These are phyloP conservation scores for Tremella mesenterica DNA, from an alignment of 768 basidiomycete genomes.

Conservation along the genomic window DNA sequence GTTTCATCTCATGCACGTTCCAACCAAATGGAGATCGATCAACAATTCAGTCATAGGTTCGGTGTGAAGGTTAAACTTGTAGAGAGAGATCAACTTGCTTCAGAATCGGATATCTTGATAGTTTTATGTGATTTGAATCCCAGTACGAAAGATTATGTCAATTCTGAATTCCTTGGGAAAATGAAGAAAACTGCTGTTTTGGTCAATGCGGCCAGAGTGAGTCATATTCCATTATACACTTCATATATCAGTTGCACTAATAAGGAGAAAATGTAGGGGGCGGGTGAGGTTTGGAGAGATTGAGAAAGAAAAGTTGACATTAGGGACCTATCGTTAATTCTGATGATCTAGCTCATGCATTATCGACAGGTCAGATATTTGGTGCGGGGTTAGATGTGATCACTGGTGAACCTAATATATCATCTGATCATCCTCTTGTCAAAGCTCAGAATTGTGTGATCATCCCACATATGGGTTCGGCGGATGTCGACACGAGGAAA, in stretches of 20 bases:
- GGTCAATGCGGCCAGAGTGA: slow-evolving; percentile 70
- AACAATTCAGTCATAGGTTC: slow-evolving; percentile 31
- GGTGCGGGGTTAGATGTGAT: slow-evolving; percentile 91
- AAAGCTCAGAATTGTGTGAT: slow-evolving; percentile 67
- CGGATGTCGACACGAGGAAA: slow-evolving; percentile 71
- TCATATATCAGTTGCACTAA: neutral
- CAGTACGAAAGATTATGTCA: slow-evolving; percentile 63
- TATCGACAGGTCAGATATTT: slow-evolving; percentile 71
- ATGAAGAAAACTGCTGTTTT: slow-evolving; percentile 82
- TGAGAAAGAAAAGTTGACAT: neutral
- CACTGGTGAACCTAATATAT: slow-evolving; percentile 76
- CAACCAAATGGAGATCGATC: slow-evolving; percentile 36
- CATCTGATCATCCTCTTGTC: slow-evolving; percentile 67
- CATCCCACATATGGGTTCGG: slow-evolving; percentile 85
- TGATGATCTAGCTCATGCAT: slow-evolving; percentile 71
- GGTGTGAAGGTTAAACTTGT: slow-evolving; percentile 52
- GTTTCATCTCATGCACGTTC: slow-evolving; percentile 25
- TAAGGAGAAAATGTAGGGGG: too few relatives aligned
- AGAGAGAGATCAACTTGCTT: slow-evolving; percentile 59
- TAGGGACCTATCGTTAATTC: slow-evolving; percentile 74
- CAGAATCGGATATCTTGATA: slow-evolving; percentile 73
- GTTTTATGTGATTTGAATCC: slow-evolving; percentile 52
- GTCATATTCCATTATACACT: slow-evolving; percentile 6
- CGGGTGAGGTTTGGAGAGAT: too few relatives aligned
- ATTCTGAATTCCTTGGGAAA: slow-evolving; percentile 59